Base-by-base conservation (phyloP, 2,329 filamentous ascomycete species). In the Botrytis hyacinthi region DNA sequence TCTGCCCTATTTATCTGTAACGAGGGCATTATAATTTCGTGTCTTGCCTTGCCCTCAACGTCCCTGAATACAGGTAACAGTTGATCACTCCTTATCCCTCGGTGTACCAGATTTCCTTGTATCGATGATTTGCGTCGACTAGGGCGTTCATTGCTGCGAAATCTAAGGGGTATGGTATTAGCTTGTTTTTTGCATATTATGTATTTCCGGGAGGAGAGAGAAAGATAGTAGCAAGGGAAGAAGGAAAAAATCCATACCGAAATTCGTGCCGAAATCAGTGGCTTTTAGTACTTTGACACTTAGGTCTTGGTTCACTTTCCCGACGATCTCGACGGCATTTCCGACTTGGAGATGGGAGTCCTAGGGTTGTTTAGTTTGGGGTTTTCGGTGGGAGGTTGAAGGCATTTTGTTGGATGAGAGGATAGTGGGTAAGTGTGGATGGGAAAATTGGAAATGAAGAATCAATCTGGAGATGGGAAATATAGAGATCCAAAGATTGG, bases 91-190 rank as follows among this genome's bases (percentile, higher is more conserved):
- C 18, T 26, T 68, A 74, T 29, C 57, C 32, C 32, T 75, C 75
- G 40, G 46, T 40, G 68, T 93, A 94, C 81, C 98, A 98, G 70
- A 98, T 91, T 75, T 90, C 86, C 80, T 92, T 93, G 81, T 94
- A 89, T 68, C 90, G 88, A 83, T 98, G 95, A 48, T 94, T 96
- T 51, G 90, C 91, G 73, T 98, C 93, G 26, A 97, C 95, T 4
- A 98, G 92, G 0, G 91, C 89, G 73, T 93, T 90, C 74, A 90
- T 92, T 48, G 93, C 87, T 71, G 86, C 87, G 82, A 92, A 93
- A 83, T 98, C 76, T 69, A 20, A 6, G 44, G 54, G 26, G 44
- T 16, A n/a, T 16, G 35, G 42, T 40, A 59, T 42, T 59, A 32
- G 20, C 63, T 35, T 20, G 46, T 4, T 57, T 37, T 37, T 35